A percentile compares a stretch with the other conserved stretches of the same genome.
Conservation (phyloP, 2,329 filamentous ascomycete species). For the Myriosclerotinia duriaeana region DNA sequence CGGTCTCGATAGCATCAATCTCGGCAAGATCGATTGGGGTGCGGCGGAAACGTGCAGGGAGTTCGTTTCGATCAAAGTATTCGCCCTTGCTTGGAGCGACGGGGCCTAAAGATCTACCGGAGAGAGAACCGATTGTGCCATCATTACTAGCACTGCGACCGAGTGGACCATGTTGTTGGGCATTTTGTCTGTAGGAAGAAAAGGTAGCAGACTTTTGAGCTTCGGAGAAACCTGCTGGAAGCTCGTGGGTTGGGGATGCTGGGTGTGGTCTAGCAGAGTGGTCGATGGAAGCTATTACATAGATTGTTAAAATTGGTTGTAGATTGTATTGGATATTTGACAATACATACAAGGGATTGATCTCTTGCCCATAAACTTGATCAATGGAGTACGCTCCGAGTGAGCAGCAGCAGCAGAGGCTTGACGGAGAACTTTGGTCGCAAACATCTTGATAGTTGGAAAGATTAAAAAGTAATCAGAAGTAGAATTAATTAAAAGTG, state of each 20-base stretch:
- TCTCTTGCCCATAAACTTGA: conserved; percentile 46
- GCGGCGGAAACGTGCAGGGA: conserved; percentile 80
- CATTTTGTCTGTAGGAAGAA: conserved; percentile 58
- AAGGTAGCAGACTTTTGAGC: conserved; percentile 46
- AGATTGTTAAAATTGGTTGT: conserved; percentile 24
- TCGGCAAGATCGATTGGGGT: conserved; percentile 72
- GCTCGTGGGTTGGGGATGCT: conserved; percentile 52
- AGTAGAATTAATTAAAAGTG: background rate
- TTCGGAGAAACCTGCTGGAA: conserved; percentile 57
- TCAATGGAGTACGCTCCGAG: conserved; percentile 44
- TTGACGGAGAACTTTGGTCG: conserved; percentile 43
- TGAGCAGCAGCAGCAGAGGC: conserved; percentile 38
- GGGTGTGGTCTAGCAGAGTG: conserved; percentile 59
- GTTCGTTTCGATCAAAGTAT: conserved; percentile 85
- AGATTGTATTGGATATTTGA: background rate
- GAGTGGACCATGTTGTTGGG: conserved; percentile 59
- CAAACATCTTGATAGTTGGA: conserved; percentile 40
- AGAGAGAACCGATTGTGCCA: conserved; percentile 36
- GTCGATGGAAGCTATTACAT: conserved; percentile 51
- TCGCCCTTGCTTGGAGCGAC: conserved; percentile 70
- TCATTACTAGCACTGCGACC: conserved; percentile 36
- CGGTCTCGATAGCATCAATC: conserved; percentile 95
- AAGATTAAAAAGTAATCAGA: conserved; percentile 10
- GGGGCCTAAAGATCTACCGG: conserved; percentile 69
- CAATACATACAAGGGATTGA: conserved; percentile 42